Conservation (phyloP, 371 early-diverging fungal genomes). For the Saksenaea oblongispora region DNA sequence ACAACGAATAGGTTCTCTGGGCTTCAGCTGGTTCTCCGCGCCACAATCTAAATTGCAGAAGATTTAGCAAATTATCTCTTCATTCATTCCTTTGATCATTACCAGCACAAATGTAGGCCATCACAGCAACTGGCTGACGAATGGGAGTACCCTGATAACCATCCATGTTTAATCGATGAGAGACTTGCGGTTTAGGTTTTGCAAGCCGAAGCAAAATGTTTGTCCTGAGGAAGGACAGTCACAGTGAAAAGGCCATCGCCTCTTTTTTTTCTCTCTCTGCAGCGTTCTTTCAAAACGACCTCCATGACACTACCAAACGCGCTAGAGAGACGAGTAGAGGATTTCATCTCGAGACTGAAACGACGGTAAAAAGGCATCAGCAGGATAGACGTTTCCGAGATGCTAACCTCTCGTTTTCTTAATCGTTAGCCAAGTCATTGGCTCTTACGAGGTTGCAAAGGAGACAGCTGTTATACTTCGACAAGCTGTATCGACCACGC, state of each 20-base stretch:
- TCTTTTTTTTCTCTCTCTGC: background rate
- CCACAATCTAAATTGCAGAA: constrained; percentile 72
- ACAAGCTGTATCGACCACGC: constrained; percentile 73
- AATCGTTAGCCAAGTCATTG: constrained; percentile 67
- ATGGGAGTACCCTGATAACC: constrained; percentile 47
- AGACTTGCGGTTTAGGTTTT: background rate
- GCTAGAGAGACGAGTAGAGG: constrained; percentile 49
- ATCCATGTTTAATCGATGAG: constrained; percentile 29
- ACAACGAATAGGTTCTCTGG: constrained; percentile 94
- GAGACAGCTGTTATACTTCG: constrained; percentile 82
- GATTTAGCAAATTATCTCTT: background rate
- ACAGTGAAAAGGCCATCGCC: background rate
- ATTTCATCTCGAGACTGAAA: constrained; percentile 56
- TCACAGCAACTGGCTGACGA: constrained; percentile 55
- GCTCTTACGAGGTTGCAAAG: constrained; percentile 74
- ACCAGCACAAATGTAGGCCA: constrained; percentile 68
- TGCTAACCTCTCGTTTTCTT: constrained; percentile 1
- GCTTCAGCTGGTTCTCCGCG: constrained; percentile 87
- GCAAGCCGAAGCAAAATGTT: background rate
- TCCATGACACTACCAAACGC: constrained; percentile 31
- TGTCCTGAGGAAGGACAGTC: background rate
- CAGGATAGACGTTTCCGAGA: background rate
- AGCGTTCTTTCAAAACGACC: constrained; percentile 3
- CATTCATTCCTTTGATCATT: constrained; percentile 5
- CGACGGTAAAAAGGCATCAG: constrained; percentile 43